phyloP scores from a whole-genome alignment of 345 rosid genomes.

The Linum usitatissimum region DNA sequence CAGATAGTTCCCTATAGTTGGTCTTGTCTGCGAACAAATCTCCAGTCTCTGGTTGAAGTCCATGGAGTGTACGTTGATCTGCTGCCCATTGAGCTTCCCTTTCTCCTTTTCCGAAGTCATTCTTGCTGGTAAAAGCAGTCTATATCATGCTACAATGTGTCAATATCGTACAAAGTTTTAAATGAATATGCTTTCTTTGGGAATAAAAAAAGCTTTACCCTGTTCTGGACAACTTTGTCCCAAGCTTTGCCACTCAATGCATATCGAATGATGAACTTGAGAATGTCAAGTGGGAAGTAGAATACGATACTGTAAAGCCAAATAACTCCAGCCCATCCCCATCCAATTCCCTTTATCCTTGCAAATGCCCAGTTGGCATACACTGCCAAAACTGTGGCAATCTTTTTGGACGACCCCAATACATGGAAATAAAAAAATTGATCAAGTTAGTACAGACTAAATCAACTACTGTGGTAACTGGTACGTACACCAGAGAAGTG shows the following conservation, averaged over 20 bases:
- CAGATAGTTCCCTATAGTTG: conserved; percentile 60
- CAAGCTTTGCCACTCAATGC: conserved; percentile 76
- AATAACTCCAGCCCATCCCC: conserved; percentile 96
- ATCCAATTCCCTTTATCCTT: conserved; percentile 53
- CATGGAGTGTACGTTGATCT: conserved; percentile 79
- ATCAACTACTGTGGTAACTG: background rate
- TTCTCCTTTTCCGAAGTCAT: conserved; percentile 71
- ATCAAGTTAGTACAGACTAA: background rate
- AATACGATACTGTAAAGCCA: conserved; percentile 73
- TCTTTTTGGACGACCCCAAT: conserved; percentile 17
- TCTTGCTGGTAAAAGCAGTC: conserved; percentile 92
- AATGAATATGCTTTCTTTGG: too few relatives aligned
- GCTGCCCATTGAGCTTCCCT: conserved; percentile 90
- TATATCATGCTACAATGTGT: too few relatives aligned
- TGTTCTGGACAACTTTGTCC: conserved; percentile 66
- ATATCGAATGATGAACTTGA: conserved; percentile 63
- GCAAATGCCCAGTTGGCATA: conserved; percentile 71
- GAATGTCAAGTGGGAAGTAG: conserved; percentile 67
- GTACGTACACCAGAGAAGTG: background rate
- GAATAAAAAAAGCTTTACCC: too few relatives aligned
- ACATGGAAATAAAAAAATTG: too few relatives aligned
- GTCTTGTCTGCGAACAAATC: conserved; percentile 47
- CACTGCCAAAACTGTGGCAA: conserved; percentile 76
- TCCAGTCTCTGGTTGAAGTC: conserved; percentile 43
- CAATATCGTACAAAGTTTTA: too few relatives aligned